Percentiles rank a stretch among this genome's conserved stretches.
Conservation (phyloP, 169 alveolate species). For the Plasmodium billcollinsi region DNA sequence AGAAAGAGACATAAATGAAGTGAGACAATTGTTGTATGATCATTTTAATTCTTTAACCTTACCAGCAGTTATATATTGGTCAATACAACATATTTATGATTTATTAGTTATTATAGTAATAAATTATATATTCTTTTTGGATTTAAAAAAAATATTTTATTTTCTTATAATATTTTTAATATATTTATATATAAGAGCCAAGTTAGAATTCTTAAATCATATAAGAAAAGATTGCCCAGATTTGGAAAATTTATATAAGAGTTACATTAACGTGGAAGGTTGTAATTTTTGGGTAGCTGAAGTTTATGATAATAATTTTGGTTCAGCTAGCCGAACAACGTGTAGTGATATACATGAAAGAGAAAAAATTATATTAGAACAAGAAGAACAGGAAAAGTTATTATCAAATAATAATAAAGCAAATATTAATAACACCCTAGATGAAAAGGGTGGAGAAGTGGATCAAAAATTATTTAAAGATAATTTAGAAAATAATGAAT, state of each 20-base stretch:
- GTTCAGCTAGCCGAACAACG: conserved; percentile 73
- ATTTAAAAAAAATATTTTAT: conserved; percentile 82
- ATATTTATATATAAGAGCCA: conserved; percentile 88
- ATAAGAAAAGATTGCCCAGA: conserved; percentile 91
- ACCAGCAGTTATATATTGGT: conserved; percentile 87
- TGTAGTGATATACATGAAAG: conserved; percentile 77
- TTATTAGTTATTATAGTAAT: conserved; percentile 82
- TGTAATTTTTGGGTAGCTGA: conserved; percentile 93
- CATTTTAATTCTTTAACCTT: conserved; percentile 84
- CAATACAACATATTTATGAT: conserved; percentile 86
- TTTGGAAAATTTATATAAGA: conserved; percentile 85
- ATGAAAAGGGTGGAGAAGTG: conserved; percentile 10
- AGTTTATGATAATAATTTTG: conserved; percentile 78
- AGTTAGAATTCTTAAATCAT: conserved; percentile 89
- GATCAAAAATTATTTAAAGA: conserved; percentile 41
- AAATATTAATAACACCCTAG: neutral
- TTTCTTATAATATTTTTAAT: conserved; percentile 83
- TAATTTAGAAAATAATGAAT: conserved; percentile 7
- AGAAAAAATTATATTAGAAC: conserved; percentile 75
- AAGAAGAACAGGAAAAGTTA: conserved; percentile 77
- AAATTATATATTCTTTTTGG: conserved; percentile 81
- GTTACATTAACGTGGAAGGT: conserved; percentile 86
- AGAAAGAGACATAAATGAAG: conserved; percentile 79
- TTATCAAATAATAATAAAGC: conserved; percentile 15
- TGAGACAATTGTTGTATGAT: conserved; percentile 81